phyloP scores from a whole-genome alignment of 345 rosid species.

The Erysimum cheiranthoides region DNA sequence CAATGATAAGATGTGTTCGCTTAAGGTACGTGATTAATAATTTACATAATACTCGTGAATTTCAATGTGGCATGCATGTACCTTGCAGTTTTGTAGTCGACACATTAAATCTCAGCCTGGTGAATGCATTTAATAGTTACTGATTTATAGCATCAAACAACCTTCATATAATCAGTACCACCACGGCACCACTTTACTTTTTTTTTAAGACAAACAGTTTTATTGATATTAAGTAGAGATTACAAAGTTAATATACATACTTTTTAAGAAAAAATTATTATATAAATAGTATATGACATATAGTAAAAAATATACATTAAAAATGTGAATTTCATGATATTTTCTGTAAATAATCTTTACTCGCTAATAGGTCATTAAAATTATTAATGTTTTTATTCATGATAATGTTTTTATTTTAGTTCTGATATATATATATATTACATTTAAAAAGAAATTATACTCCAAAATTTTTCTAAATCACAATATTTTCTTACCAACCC shows the following conservation, averaged over 20 bases:
- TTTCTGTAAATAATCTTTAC: no score
- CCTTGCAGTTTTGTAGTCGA: not conserved
- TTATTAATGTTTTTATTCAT: not conserved
- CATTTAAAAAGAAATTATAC: no score
- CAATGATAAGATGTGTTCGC: slow-evolving; percentile 22
- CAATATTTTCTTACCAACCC: slow-evolving; percentile 11
- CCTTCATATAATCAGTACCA: not conserved
- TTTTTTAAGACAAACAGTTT: no score
- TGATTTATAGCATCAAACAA: not conserved
- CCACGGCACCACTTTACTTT: not conserved
- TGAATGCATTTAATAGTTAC: not conserved
- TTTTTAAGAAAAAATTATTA: no score
- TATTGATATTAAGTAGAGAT: no score
- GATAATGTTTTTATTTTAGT: not conserved
- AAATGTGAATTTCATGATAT: no score
- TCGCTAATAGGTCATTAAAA: no score
- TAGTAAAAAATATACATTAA: not conserved
- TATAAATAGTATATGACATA: no score
- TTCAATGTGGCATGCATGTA: slow-evolving; percentile 16
- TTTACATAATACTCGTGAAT: slow-evolving; percentile 14
- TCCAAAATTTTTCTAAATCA: not conserved
- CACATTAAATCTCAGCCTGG: slow-evolving; percentile 3
- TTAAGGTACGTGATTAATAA: slow-evolving; percentile 14
- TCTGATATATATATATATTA: not conserved
- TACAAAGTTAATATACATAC: no score